phyloP scores from a whole-genome alignment of 805 yeast species.

The Ogataea glucozyma region DNA sequence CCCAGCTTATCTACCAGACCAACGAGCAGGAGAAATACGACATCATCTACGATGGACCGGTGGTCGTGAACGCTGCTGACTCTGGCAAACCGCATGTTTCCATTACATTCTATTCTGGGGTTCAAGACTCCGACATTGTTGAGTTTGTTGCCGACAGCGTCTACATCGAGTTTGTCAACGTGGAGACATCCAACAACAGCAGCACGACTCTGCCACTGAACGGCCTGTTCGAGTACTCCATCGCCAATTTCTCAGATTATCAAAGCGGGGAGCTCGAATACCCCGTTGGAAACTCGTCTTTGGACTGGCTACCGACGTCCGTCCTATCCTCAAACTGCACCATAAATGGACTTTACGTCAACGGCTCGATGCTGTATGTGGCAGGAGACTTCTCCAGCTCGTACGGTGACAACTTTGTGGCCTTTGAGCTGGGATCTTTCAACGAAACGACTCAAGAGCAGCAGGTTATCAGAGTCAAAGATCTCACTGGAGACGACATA shows the following conservation, averaged over 20 bases:
- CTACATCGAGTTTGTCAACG: slow-evolving; percentile 46
- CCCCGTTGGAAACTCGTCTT: slow-evolving; percentile 49
- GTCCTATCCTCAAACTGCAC: slow-evolving; percentile 41
- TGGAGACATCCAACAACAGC: slow-evolving; percentile 40
- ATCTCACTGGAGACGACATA: slow-evolving; percentile 29
- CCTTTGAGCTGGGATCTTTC: slow-evolving; percentile 29
- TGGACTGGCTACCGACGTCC: slow-evolving; percentile 42
- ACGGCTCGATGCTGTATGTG: slow-evolving; percentile 40
- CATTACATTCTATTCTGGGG: slow-evolving; percentile 39
- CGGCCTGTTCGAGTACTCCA: slow-evolving; percentile 82
- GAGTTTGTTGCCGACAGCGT: slow-evolving; percentile 74
- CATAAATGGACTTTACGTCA: slow-evolving; percentile 37
- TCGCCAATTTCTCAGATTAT: slow-evolving; percentile 56
- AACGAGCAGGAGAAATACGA: slow-evolving; percentile 83
- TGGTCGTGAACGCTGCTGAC: slow-evolving; percentile 46
- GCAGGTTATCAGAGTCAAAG: slow-evolving; percentile 4
- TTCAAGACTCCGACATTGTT: slow-evolving; percentile 38
- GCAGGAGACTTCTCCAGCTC: slow-evolving; percentile 50
- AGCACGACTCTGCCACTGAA: slow-evolving; percentile 46
- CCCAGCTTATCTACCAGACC: slow-evolving; percentile 68
- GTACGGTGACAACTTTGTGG: slow-evolving; percentile 41
- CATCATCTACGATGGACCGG: slow-evolving; percentile 65
- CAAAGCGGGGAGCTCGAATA: slow-evolving; percentile 20
- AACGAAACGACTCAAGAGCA: slow-evolving; percentile 16
- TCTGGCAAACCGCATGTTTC: slow-evolving; percentile 39